Base-by-base conservation (phyloP, 306 rosid genomes). In the Cucumis melo region DNA sequence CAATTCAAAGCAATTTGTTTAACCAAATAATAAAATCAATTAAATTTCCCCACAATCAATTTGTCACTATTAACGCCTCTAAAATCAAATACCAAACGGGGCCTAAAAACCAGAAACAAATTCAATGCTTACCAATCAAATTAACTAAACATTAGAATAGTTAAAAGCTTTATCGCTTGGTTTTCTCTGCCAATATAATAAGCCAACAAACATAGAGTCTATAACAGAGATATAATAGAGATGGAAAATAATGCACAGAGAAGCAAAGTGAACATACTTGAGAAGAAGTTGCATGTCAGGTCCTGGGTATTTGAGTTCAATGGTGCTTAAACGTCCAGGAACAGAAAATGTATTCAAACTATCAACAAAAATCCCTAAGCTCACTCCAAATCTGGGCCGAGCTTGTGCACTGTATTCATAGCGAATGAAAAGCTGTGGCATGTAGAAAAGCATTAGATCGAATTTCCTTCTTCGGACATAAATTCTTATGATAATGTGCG, bases 211-310 rank as follows among this genome's bases (percentile, higher is more conserved):
- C 32, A 8, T 10, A 23, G 53, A 70, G 21, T 3, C 2, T 21
- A 48, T 14, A 53, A 34, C n/a, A 17, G 64, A 74, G 46, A 17
- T 21, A 46, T 13, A 51, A 34, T 34, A 17, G 64, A 74, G 46
- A 19, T 8, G 15, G 48, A 59, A 21, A 11, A 42, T 32, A 19
- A 73, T 21, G 61, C 9, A 39, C 32, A 34, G 12, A 51, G 15
- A 78, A 5, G 77, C 23, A 32, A 54, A 73, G 3, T 42, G 53
- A 46, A 82, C 88, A 78, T 81, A 93, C 98, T 86, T 93, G 83
- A 93, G 90, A 82, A 91, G 92, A 82, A 93, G 81, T 83, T 93
- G 98, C 98, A 91, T 93, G 74, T 93, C 97, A 59, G 94, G 94
- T 42, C 96, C 98, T 0, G 98, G 98, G 83, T 93, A 93, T 48